Evolutionary conservation across 2,329 filamentous ascomycete genomes (phyloP), one percentile per base, ranked within the genome.

Genomic region (Periconia digitata): DNA sequence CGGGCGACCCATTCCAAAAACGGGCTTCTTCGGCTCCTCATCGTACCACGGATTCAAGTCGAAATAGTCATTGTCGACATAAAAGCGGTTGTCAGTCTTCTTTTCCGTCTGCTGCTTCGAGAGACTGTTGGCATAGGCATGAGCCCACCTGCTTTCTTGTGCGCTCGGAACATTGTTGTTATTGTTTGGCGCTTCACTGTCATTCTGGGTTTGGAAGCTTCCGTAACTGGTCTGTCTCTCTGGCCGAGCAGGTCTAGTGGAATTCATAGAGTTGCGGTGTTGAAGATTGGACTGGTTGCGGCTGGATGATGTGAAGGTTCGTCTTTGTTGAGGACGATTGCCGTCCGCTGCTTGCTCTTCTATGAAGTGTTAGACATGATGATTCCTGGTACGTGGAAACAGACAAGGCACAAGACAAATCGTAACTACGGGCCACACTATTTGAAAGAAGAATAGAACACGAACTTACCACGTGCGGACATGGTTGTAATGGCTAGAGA

Each of bases 11-110:
- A 82, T 60, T 62, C 77, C 75, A 74, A 79, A 82, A 40, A 82
- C 74, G 1, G 79, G 79, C 46, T 77, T 75, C 15, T 79, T 76
- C 7, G 69, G 64, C 3, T 78, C 72, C 46, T 81, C 76, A 24
- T 80, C 79, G 49, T 82, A 81, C 23, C 77, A 74, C 2, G 80
- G 79, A 43, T 83, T 82, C 3, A 82, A 67, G 10, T 78, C 71
- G 10, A 71, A 69, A 51, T 82, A 81, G 3, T 77, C 77, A n/a
- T 78, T 77, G 32, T 80, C 76, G n/a, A 82, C 73, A 34, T 64
- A 59, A 2, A 65, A 58, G 3, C 46, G 46, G 18, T 63, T 58
- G 23, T 66, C 58, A 44, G 56, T 53, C 43, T 58, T 62, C 52
- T 59, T 65, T 34, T 67, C 60, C 2, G 59, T 56, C 13, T 60